These are phyloP conservation scores for Neofusicoccum sp. DNA, from an alignment of 2,329 filamentous ascomycete species.

Conservation along the genomic window DNA sequence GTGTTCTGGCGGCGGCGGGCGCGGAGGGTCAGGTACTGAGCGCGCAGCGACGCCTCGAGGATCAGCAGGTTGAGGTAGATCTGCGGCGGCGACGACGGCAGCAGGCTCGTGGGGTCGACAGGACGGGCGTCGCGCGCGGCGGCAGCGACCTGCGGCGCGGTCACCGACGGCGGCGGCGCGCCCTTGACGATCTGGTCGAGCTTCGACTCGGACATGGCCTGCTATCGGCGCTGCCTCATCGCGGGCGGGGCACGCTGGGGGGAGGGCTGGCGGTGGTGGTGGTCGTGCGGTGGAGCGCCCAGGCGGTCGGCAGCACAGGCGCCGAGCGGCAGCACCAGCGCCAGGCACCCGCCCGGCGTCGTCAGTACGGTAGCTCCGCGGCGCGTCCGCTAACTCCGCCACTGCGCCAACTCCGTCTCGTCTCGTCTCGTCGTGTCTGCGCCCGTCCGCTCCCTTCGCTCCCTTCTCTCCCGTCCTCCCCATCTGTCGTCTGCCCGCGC, in stretches of 20 bases:
- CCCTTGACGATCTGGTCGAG: slow-evolving; percentile 94
- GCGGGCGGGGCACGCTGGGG: not conserved
- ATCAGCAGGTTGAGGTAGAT: slow-evolving; percentile 98
- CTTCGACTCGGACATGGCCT: slow-evolving; percentile 61
- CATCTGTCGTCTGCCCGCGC: not conserved
- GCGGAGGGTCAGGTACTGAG: slow-evolving; percentile 89
- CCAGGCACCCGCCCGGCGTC: not conserved
- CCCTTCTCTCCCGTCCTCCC: not conserved
- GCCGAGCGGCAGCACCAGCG: not conserved
- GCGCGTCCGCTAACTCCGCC: slow-evolving; percentile 12
- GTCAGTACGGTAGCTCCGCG: not conserved
- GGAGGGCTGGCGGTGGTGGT: not conserved
- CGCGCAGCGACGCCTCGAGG: slow-evolving; percentile 88
- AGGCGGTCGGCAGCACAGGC: not conserved
- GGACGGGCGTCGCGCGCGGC: slow-evolving; percentile 45
- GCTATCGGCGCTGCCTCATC: slow-evolving; percentile 12
- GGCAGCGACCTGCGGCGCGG: slow-evolving; percentile 44
- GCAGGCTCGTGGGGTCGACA: slow-evolving; percentile 73
- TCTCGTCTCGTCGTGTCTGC: not conserved
- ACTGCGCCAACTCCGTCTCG: not conserved
- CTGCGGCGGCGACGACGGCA: slow-evolving; percentile 90
- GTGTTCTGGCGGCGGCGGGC: slow-evolving; percentile 88
- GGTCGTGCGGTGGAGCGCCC: not conserved
- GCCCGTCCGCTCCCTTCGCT: not conserved
- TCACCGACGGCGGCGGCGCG: slow-evolving; percentile 67